These are phyloP conservation scores for Lantana camara DNA, from an alignment of 257 asterid genomes.

Conservation along the genomic window DNA sequence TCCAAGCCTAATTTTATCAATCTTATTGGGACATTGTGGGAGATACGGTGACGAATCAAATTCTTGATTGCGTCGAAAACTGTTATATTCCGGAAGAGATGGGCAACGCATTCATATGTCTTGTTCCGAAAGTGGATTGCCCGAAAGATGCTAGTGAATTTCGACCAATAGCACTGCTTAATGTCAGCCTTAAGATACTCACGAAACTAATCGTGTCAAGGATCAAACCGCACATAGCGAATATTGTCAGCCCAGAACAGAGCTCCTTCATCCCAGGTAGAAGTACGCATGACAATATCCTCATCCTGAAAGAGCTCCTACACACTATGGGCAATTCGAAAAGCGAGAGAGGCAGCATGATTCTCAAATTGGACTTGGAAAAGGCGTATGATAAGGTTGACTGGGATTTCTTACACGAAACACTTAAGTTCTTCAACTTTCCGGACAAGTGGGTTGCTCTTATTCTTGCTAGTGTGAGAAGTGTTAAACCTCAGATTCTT, in stretches of 20 bases:
- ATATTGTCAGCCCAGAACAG: too few relatives aligned
- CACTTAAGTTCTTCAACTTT: not conserved
- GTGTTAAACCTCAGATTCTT: not conserved
- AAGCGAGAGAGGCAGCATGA: too few relatives aligned
- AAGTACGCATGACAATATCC: not conserved
- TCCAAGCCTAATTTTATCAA: not conserved
- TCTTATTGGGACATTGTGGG: not conserved
- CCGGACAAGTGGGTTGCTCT: too few relatives aligned
- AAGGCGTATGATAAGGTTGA: not conserved
- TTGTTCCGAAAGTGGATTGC: not conserved
- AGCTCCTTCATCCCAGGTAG: too few relatives aligned
- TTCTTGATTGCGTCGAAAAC: not conserved
- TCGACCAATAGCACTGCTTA: not conserved
- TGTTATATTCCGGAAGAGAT: not conserved
- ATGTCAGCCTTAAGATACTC: not conserved
- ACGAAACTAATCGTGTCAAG: too few relatives aligned
- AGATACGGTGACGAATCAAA: not conserved
- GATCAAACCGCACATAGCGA: too few relatives aligned
- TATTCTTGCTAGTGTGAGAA: too few relatives aligned
- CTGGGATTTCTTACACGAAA: not conserved
- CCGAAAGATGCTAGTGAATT: not conserved
- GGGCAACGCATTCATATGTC: not conserved
- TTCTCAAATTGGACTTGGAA: not conserved
- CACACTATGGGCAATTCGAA: not conserved
- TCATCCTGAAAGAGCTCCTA: not conserved